A percentile compares a stretch with the other conserved stretches of the same genome.
phyloP scores from a whole-genome alignment of 2,329 filamentous ascomycete species.

The Aspergillus pseudoglaucus region DNA sequence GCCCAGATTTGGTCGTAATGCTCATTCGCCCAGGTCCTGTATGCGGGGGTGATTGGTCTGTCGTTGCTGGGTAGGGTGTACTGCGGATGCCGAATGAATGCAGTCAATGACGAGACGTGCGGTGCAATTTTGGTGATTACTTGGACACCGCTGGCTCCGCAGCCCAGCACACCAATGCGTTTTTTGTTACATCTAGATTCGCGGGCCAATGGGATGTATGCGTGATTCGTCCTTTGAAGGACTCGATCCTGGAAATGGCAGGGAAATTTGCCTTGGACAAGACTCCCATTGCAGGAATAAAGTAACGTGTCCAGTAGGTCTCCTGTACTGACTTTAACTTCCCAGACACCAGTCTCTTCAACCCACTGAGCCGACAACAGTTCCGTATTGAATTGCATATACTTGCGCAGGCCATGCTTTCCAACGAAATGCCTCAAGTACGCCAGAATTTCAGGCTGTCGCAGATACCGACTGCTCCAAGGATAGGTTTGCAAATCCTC shows the following conservation, averaged over 20 bases:
- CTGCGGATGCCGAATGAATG: conserved; percentile 33
- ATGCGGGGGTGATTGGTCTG: not conserved
- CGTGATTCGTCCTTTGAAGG: conserved; percentile 47
- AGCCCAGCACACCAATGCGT: conserved; percentile 43
- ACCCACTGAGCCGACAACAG: conserved; percentile 1
- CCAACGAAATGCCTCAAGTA: not conserved
- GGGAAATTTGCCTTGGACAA: conserved; percentile 45
- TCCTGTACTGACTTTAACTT: not conserved
- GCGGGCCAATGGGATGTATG: conserved; percentile 51
- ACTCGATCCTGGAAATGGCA: conserved; percentile 44
- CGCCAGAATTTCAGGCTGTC: not conserved
- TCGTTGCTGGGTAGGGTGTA: conserved; percentile 25
- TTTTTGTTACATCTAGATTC: conserved; percentile 40
- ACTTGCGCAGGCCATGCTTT: not conserved
- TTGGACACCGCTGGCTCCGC: conserved; percentile 22
- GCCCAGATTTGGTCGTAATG: conserved; percentile 6
- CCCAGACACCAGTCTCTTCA: conserved; percentile 1
- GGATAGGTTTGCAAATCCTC: not conserved
- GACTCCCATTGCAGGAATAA: conserved; percentile 13
- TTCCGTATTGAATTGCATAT: conserved; percentile 6
- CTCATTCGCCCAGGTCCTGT: conserved; percentile 16
- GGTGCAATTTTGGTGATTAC: conserved; percentile 21
- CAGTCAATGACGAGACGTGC: conserved; percentile 21
- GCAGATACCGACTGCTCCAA: not conserved
- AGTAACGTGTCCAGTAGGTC: conserved; percentile 4